Evolutionary conservation across 345 rosid genomes (phyloP).

Genomic region (Pugionium dolabratum): DNA sequence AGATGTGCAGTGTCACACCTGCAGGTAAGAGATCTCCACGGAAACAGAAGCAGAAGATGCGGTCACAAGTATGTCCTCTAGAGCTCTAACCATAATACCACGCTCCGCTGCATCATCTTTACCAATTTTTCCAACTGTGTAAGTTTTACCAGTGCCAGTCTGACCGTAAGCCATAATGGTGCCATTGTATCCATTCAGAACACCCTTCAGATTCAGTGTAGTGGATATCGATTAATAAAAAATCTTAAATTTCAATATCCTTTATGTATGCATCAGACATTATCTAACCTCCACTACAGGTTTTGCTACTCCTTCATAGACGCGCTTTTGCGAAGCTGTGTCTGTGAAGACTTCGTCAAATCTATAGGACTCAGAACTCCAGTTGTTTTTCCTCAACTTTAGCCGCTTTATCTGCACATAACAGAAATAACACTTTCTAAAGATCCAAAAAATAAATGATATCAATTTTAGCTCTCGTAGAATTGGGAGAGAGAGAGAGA

Average conservation of each 20-base stretch:
- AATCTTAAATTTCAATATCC: not conserved
- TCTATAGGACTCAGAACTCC: constrained; percentile 82
- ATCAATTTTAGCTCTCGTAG: not conserved
- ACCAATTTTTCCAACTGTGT: constrained; percentile 81
- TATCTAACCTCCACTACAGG: constrained; percentile 87
- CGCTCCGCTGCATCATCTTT: constrained; percentile 86
- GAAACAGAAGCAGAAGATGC: constrained; percentile 54
- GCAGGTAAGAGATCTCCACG: constrained; percentile 83
- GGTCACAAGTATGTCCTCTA: constrained; percentile 69
- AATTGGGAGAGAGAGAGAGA: not conserved
- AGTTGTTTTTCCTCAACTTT: constrained; percentile 81
- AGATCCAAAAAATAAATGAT: not conserved
- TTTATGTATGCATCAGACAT: not conserved
- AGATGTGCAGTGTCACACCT: constrained; percentile 51
- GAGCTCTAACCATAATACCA: constrained; percentile 90
- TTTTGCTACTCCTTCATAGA: constrained; percentile 85
- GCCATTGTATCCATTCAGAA: constrained; percentile 89
- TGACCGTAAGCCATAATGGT: constrained; percentile 98
- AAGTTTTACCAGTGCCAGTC: constrained; percentile 94
- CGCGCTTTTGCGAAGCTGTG: constrained; percentile 86
- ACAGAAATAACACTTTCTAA: not conserved
- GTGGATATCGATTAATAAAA: not conserved
- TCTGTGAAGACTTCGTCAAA: constrained; percentile 84
- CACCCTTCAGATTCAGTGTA: constrained; percentile 61
- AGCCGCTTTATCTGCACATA: constrained; percentile 69